Percentiles rank a stretch among this genome's conserved stretches.
phyloP scores from a whole-genome alignment of 2,329 filamentous ascomycete genomes.

The Fusarium coffeatum region DNA sequence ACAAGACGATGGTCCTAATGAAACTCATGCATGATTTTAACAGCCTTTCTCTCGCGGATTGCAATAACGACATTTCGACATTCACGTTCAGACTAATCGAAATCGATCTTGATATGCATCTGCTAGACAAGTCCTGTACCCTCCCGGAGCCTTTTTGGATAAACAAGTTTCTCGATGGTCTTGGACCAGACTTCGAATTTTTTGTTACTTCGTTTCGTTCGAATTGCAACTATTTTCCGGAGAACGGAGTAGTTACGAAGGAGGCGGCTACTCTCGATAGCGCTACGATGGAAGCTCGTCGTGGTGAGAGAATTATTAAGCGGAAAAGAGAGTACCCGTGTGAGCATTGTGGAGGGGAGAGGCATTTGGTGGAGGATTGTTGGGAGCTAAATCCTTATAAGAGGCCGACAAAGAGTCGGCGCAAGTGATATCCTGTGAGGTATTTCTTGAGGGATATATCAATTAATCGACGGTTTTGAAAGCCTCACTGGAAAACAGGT shows the following conservation, averaged over 20 bases:
- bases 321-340: fast-evolving
- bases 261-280: too few relatives aligned
- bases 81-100: fast-evolving
- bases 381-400: fast-evolving
- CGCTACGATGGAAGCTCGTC: too few relatives aligned
- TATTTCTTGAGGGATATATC: too few relatives aligned
- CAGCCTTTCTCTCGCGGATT: fast-evolving
- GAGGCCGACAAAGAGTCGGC: background rate
- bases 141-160: background rate
- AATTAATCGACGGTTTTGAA: background rate
- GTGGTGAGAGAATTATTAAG: too few relatives aligned
- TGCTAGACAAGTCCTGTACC: background rate
- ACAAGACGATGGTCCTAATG: background rate
- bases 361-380: background rate
- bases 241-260: background rate
- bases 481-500: fast-evolving
- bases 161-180: background rate
- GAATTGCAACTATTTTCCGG: background rate
- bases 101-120: background rate
- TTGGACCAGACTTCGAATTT: background rate
- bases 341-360: background rate
- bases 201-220: background rate
- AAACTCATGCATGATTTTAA: fast-evolving
- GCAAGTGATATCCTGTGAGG: background rate
- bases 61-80: background rate